Evolutionary conservation across 1,284 basidiomycete species (phyloP).

Genomic region (Ganoderma multipileum): DNA sequence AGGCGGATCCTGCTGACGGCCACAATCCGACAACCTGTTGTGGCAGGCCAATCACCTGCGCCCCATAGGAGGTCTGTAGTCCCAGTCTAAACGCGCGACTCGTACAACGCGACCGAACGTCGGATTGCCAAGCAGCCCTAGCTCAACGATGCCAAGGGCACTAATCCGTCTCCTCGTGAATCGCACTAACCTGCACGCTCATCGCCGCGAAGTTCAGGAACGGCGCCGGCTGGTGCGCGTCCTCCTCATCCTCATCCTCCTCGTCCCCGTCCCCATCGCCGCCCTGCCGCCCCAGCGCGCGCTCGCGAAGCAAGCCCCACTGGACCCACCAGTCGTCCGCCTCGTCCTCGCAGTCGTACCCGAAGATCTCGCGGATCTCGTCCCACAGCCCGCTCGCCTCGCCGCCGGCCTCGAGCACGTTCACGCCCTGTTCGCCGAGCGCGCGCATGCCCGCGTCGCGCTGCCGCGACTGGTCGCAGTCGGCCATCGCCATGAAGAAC

Average conservation of each 20-base stretch:
- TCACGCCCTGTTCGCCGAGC: slow-evolving; percentile 46
- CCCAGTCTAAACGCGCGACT: background rate
- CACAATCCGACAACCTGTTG: background rate
- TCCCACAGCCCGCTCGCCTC: slow-evolving; percentile 38
- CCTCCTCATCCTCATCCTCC: background rate
- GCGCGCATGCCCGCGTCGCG: slow-evolving; percentile 52
- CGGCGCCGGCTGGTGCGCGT: slow-evolving; percentile 8
- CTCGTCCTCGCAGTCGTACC: slow-evolving; percentile 46
- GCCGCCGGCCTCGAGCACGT: slow-evolving; percentile 40
- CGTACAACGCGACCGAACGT: background rate
- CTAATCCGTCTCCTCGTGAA: background rate
- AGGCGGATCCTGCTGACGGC: background rate
- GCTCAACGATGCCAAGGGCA: background rate
- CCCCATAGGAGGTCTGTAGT: background rate
- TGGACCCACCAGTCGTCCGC: slow-evolving; percentile 48
- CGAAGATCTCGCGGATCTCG: slow-evolving; percentile 38
- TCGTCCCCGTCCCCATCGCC: background rate
- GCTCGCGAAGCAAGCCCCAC: slow-evolving; percentile 44
- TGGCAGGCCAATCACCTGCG: background rate
- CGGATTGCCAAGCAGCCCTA: background rate
- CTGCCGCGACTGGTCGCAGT: slow-evolving; percentile 40
- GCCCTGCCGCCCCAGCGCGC: slow-evolving; percentile 27
- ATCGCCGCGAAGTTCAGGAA: slow-evolving; percentile 22
- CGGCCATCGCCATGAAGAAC: slow-evolving; percentile 28
- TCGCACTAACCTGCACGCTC: slow-evolving; percentile 27